Base-by-base conservation (phyloP, 768 basidiomycete species). In the Podaxis sp. region DNA sequence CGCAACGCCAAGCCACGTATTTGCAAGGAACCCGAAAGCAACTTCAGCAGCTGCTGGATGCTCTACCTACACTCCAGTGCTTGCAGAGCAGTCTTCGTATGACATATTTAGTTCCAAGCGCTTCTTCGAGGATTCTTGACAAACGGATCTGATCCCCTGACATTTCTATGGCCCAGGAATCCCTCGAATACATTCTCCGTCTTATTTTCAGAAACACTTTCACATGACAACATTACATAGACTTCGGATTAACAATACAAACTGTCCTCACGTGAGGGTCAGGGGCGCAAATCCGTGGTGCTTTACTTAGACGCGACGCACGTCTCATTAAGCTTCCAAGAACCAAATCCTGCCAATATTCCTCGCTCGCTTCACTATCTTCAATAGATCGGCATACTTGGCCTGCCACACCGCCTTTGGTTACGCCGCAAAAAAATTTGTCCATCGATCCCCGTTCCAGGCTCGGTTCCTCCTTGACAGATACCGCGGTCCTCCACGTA, bases 141-240 rank as follows among this genome's bases (percentile, higher is more conserved):
- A 60, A 22, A 39, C 59, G 59, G 59, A 60, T 60, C 59, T 60
- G 49, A 60, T 39, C 22, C 49, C 49, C 8, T 12, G 9, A 24
- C 15, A 8, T 6, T 44, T 13, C n/a, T 13, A 44, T 19, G 5
- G 26, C 22, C 11, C 5, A 26, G 8, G 6, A 51, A 22, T 6
- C 8, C 26, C 24, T 51, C 24, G 26, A 22, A 51, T 51, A 13
- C 49, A 51, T 51, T 51, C 44, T 19, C 19, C 19, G 44, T 17
- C 19, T 33, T 33, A 44, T 44, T 15, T 44, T 19, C 42, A 44
- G n/a, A 13, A 51, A 51, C 24, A 56, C 17, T 22, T 56, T 40
- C 53, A 40, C 38, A 56, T 42, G 12, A 56, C 3, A 40, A 56
- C 26, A 28, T 51, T 51, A 28, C n/a, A 22, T 51, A 51, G 19